Conservation (phyloP, 1,284 basidiomycete species). For the Irpex rosettiformis region DNA sequence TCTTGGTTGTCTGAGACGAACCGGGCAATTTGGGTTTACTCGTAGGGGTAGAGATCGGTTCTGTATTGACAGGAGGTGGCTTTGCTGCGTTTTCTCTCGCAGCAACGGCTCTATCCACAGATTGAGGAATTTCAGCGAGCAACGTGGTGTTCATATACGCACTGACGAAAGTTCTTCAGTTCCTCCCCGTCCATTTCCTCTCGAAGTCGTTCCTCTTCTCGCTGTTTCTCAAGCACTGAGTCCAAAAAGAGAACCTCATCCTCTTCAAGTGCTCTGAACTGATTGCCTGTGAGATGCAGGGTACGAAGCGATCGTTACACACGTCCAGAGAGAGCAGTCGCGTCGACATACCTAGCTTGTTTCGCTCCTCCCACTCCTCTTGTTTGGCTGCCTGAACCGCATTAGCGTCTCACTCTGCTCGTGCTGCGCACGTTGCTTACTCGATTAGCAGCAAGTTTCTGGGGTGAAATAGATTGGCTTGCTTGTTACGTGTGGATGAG, state of each 20-base stretch:
- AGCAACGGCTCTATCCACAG: slow-evolving; percentile 60
- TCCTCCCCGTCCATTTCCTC: slow-evolving; percentile 80
- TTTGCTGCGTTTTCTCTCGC: slow-evolving; percentile 57
- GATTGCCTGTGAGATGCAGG: slow-evolving; percentile 61
- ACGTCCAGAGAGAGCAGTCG: slow-evolving; percentile 3
- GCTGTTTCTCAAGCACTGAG: slow-evolving; percentile 73
- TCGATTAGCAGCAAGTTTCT: slow-evolving; percentile 83
- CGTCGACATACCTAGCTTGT: slow-evolving; percentile 66
- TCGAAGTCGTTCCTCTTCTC: slow-evolving; percentile 70
- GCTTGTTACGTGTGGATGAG: not conserved
- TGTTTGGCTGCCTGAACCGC: slow-evolving; percentile 73
- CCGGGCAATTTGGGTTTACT: slow-evolving; percentile 22
- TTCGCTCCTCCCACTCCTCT: slow-evolving; percentile 93
- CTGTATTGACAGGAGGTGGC: slow-evolving; percentile 34
- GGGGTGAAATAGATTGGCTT: slow-evolving; percentile 5
- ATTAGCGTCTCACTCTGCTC: slow-evolving; percentile 19
- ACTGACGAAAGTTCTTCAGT: slow-evolving; percentile 78
- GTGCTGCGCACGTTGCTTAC: slow-evolving; percentile 37
- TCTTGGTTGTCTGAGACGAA: slow-evolving; percentile 31
- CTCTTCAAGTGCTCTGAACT: slow-evolving; percentile 87
- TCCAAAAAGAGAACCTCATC: slow-evolving; percentile 90
- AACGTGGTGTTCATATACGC: slow-evolving; percentile 21
- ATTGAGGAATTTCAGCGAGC: slow-evolving; percentile 9
- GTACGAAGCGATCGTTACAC: slow-evolving; percentile 13
- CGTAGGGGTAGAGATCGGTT: slow-evolving; percentile 20